A percentile compares a stretch with the other conserved stretches of the same genome.
phyloP scores from a whole-genome alignment of 108 stramenopile genomes.

The Epithemia pelagica region DNA sequence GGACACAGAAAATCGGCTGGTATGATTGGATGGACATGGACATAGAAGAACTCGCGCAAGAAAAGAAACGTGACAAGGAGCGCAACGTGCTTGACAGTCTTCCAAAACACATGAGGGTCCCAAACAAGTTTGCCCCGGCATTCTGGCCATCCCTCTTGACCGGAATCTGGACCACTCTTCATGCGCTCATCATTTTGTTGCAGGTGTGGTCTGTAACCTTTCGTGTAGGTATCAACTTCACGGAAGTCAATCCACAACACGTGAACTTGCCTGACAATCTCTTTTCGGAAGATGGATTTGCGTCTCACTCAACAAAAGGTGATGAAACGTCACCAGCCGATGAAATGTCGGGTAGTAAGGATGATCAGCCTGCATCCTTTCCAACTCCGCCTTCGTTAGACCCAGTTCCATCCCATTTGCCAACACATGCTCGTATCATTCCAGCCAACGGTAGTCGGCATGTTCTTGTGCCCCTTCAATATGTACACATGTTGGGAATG shows the following conservation, averaged over 20 bases:
- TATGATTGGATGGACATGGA: slow-evolving; percentile 85
- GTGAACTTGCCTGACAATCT: slow-evolving; percentile 47
- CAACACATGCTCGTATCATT: slow-evolving; percentile 69
- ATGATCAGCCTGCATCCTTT: background rate
- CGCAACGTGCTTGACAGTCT: slow-evolving; percentile 60
- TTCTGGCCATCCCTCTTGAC: slow-evolving; percentile 73
- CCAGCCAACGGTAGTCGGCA: slow-evolving; percentile 56
- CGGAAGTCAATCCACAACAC: slow-evolving; percentile 37
- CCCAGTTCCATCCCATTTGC: slow-evolving; percentile 45
- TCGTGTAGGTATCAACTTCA: slow-evolving; percentile 82
- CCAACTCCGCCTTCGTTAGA: slow-evolving; percentile 6
- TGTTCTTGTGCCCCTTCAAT: slow-evolving; percentile 58
- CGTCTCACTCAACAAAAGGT: background rate
- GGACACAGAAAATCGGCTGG: slow-evolving; percentile 58
- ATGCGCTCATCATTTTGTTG: slow-evolving; percentile 82
- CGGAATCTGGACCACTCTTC: slow-evolving; percentile 67
- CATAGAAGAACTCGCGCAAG: slow-evolving; percentile 79
- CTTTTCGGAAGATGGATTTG: slow-evolving; percentile 44
- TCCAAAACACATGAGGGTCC: slow-evolving; percentile 76
- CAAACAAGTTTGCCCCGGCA: slow-evolving; percentile 60
- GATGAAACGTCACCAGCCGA: slow-evolving; percentile 20
- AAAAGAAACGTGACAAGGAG: slow-evolving; percentile 76
- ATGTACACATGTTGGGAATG: slow-evolving; percentile 72
- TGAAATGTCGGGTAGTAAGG: slow-evolving; percentile 7
- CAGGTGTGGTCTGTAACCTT: slow-evolving; percentile 94